These are phyloP conservation scores for Bipolaris cookei DNA, from an alignment of 2,329 filamentous ascomycete species.

Conservation along the genomic window DNA sequence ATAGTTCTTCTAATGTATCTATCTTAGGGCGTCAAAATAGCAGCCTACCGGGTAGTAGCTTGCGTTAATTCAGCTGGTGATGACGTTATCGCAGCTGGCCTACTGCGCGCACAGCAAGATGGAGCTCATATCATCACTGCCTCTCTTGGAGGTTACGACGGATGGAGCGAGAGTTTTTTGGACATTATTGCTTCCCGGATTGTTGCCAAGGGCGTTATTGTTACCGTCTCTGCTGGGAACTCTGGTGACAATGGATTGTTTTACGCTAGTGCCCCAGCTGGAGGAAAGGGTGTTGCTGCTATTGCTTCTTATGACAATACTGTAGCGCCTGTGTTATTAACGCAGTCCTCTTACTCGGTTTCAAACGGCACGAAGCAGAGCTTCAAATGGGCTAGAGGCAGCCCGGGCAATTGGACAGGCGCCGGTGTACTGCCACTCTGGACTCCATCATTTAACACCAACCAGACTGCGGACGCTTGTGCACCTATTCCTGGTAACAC, in stretches of 20 bases:
- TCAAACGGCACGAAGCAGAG: too few relatives aligned
- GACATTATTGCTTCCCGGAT: background rate
- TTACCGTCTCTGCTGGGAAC: background rate
- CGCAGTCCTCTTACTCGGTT: too few relatives aligned
- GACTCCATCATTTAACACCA: too few relatives aligned
- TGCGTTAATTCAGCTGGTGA: background rate
- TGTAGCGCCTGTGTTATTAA: too few relatives aligned
- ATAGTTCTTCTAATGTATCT: too few relatives aligned
- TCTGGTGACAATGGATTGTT: background rate
- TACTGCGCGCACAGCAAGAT: background rate
- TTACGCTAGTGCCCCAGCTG: background rate
- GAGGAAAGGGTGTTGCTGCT: background rate
- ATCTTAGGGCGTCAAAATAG: background rate
- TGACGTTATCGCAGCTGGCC: background rate
- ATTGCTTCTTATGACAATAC: background rate
- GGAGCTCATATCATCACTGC: conserved; percentile 1
- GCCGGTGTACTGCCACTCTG: too few relatives aligned
- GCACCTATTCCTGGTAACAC: background rate
- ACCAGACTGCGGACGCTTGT: background rate
- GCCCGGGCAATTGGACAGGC: background rate
- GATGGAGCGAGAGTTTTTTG: background rate
- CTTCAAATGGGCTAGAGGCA: background rate
- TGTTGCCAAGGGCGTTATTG: background rate
- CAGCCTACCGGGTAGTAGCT: background rate
- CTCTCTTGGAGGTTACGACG: background rate